These are phyloP conservation scores for Nevesoporus exiguus DNA, from an alignment of 768 basidiomycete genomes.

Conservation along the genomic window DNA sequence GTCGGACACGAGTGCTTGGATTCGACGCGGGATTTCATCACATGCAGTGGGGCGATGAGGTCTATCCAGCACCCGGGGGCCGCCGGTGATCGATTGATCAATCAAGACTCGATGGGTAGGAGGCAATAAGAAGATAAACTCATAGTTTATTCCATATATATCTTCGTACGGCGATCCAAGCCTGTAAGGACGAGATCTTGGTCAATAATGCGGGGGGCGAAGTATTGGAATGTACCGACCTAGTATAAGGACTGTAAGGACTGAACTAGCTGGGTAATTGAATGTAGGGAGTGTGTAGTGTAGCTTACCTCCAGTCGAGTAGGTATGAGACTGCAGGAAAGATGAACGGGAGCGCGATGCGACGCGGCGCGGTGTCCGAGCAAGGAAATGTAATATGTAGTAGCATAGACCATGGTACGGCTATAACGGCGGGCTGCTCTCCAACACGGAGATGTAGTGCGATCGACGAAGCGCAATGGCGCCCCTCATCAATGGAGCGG, in stretches of 20 bases:
- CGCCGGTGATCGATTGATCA: background rate
- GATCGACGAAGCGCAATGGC: background rate
- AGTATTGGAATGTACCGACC: too few species aligned
- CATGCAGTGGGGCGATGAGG: constrained; percentile 67
- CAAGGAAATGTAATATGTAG: too few species aligned
- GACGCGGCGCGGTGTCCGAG: too few species aligned
- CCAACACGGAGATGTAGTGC: background rate
- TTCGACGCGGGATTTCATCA: constrained; percentile 92
- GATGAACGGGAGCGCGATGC: too few species aligned
- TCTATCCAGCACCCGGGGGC: constrained; percentile 43
- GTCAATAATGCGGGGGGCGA: constrained; percentile 1
- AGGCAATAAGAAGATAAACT: constrained; percentile 24
- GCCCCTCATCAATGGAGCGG: background rate
- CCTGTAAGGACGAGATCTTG: constrained; percentile 28
- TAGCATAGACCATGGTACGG: too few species aligned
- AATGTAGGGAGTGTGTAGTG: too few species aligned
- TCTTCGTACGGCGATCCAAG: constrained; percentile 81
- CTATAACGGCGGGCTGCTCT: too few species aligned
- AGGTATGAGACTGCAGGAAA: too few species aligned
- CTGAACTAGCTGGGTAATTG: too few species aligned
- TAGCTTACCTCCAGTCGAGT: too few species aligned
- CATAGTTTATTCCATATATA: constrained; percentile 95
- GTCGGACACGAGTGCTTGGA: constrained; percentile 68
- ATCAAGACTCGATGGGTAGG: background rate
- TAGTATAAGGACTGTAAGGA: too few species aligned